Conservation (phyloP, 1,284 basidiomycete genomes). For the Afroboletus lepidellus region DNA sequence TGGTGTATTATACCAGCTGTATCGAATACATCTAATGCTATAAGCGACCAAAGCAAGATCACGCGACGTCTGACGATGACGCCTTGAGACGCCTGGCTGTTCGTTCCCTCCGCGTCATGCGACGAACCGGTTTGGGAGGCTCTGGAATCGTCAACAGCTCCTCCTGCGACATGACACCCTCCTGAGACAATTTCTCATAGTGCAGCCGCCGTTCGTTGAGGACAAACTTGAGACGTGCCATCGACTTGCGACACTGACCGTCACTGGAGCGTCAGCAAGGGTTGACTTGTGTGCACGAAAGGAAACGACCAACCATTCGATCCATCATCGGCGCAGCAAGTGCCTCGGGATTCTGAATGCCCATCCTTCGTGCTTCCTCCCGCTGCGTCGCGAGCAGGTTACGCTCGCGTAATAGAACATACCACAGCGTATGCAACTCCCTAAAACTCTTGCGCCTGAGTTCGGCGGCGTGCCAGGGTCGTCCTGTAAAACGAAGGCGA, state of each 20-base stretch:
- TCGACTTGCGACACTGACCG: conserved; percentile 85
- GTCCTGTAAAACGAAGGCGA: conserved; percentile 48
- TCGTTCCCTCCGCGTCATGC: conserved; percentile 26
- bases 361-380: conserved; percentile 69
- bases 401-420: conserved; percentile 81
- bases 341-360: conserved; percentile 40
- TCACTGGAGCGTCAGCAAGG: conserved; percentile 1
- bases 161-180: conserved; percentile 30
- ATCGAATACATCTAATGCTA: conserved; percentile 10
- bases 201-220: conserved; percentile 90
- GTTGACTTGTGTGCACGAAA: neutral
- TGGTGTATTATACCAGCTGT: neutral
- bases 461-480: conserved; percentile 83
- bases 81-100: conserved; percentile 17
- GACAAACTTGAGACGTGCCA: conserved; percentile 94
- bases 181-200: conserved; percentile 62
- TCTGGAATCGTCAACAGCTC: conserved; percentile 20
- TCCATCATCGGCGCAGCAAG: conserved; percentile 37
- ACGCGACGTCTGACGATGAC: conserved; percentile 6
- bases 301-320: conserved; percentile 36
- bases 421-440: conserved; percentile 93
- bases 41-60: neutral
- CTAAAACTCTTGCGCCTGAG: conserved; percentile 87
- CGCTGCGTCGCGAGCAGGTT: conserved; percentile 88
- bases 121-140: conserved; percentile 11